Evolutionary conservation across 1,284 basidiomycete genomes (phyloP), one percentile per base, ranked within the genome.

Genomic region (Peniophora sp.): DNA sequence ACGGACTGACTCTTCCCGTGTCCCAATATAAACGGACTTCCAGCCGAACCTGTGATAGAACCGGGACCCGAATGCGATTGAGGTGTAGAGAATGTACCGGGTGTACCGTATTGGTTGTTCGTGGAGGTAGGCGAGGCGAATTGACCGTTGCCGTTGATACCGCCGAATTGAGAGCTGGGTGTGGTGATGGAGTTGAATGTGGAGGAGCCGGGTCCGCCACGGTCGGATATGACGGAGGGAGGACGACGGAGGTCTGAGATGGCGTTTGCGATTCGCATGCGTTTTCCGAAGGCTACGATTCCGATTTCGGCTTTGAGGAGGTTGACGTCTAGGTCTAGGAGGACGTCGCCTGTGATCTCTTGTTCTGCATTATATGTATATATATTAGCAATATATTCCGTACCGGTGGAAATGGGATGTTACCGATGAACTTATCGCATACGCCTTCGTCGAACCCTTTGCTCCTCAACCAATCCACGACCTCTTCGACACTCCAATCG

Each of bases 281-380:
- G 90, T 65, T 97, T 96, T 20, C 96, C 97, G 60, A 97, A 97
- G 2, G 94, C 92, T 55, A 80, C 72, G 56, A 99, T 92, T 46
- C 96, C 97, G 54, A 99, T 89, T 70, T 99, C 97, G n/a, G 71
- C 74, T 71, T 98, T 98, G 60, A 99, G 83, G 17, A 97, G 76
- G 60, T 88, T 89, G 48, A 87, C 83, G 59, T 98, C 94, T 57
- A 99, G 87, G 59, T 97, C 95, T 51, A 99, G 79, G 3, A 99
- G 78, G 20, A 98, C 90, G 61, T 99, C 97, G 14, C 97, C 96
- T 0, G 93, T 91, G 54, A 99, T 99, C 68, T 99, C 96, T 79
- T 99, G 95, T 68, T 97, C 93, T 89, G 63, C 22, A 48, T 45
- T 50, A 52, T 12, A 32, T 12, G 12, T 32, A 32, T 32, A 24